Evolutionary conservation across 257 asterid species (phyloP).

Genomic region (Primulina tabacum): DNA sequence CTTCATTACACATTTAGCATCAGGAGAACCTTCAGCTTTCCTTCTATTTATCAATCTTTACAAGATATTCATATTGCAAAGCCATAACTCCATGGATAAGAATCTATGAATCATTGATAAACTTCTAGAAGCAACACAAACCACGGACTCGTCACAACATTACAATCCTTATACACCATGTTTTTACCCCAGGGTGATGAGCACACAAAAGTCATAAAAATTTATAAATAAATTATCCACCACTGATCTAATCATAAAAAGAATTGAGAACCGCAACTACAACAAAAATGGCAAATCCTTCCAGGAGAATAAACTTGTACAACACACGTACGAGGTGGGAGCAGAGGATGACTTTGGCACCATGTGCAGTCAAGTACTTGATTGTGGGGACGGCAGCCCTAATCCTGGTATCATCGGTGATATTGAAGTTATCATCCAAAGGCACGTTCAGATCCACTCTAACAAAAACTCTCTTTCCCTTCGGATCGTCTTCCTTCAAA

Average conservation of each 20-base stretch:
- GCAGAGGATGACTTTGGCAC: slow-evolving; percentile 70
- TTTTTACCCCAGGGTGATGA: background rate
- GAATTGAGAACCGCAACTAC: background rate
- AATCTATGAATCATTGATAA: background rate
- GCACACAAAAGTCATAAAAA: slow-evolving; percentile 1
- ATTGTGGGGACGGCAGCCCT: slow-evolving; percentile 84
- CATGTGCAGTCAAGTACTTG: slow-evolving; percentile 54
- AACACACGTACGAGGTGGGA: slow-evolving; percentile 64
- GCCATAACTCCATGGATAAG: background rate
- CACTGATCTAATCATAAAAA: background rate
- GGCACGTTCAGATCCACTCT: slow-evolving; percentile 93
- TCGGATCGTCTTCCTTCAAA: slow-evolving; percentile 74
- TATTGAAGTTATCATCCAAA: slow-evolving; percentile 67
- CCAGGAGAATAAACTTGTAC: background rate
- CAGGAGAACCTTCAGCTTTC: background rate
- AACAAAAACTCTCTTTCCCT: slow-evolving; percentile 76
- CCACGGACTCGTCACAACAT: background rate
- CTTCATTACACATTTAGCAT: background rate
- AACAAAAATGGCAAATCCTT: background rate
- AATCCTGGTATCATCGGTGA: slow-evolving; percentile 85
- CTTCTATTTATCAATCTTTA: background rate
- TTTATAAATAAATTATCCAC: slow-evolving; percentile 4
- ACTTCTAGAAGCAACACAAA: background rate
- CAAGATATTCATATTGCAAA: background rate
- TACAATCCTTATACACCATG: background rate